Evolutionary conservation across 208 protist genomes (phyloP).

Genomic region (Herpetomonas tarakana): DNA sequence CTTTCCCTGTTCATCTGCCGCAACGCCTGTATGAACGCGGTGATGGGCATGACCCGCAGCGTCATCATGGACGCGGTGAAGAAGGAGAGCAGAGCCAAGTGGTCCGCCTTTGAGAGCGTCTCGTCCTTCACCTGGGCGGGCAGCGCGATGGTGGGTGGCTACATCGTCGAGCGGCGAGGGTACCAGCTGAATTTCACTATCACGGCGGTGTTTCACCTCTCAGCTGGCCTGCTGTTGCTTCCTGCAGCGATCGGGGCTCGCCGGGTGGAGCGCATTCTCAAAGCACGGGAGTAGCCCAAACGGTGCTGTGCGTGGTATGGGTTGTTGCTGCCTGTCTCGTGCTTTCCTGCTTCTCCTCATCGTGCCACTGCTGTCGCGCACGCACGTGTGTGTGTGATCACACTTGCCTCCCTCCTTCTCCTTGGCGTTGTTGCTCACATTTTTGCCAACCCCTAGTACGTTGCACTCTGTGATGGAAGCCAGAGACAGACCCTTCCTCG

Average conservation of each 20-base stretch:
- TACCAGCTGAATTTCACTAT: constrained; percentile 45
- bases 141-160: constrained; percentile 56
- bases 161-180: constrained; percentile 28
- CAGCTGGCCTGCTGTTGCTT: constrained; percentile 26
- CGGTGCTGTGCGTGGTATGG: too few relatives aligned
- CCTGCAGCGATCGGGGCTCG: constrained; percentile 31
- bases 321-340: too few relatives aligned
- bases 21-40: constrained; percentile 66
- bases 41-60: constrained; percentile 51
- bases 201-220: constrained; percentile 46
- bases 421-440: too few relatives aligned
- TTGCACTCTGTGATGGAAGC: too few relatives aligned
- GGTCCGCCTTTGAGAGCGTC: constrained; percentile 69
- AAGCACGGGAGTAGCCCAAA: not conserved
- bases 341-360: too few relatives aligned
- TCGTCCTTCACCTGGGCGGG: constrained; percentile 59
- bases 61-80: constrained; percentile 68
- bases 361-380: too few relatives aligned
- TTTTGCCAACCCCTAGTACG: too few relatives aligned
- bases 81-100: constrained; percentile 40
- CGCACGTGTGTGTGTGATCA: too few relatives aligned
- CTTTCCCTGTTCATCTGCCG: constrained; percentile 30
- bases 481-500: too few relatives aligned
- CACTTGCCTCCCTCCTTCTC: too few relatives aligned
- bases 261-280: constrained; percentile 16